A percentile compares a stretch with the other conserved stretches of the same genome.
Evolutionary conservation across 495 filamentous ascomycete genomes (phyloP).

Genomic region (Trichoderma orchidacearum): DNA sequence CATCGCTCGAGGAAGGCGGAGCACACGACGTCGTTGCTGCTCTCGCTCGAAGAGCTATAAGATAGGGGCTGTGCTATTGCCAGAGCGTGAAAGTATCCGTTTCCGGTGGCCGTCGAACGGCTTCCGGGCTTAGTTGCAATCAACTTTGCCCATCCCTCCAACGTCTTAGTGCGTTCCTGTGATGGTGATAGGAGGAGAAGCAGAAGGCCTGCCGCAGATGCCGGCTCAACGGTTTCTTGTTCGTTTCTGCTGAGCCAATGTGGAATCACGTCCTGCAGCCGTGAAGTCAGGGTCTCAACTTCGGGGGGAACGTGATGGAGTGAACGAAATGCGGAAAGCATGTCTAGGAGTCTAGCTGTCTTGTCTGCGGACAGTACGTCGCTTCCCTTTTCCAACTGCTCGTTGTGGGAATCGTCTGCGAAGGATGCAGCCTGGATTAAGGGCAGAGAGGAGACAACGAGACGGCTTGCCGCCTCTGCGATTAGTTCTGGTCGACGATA

Average conservation of each 20-base stretch:
- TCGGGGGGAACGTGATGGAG: slow-evolving; percentile 6
- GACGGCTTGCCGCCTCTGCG: slow-evolving; percentile 46
- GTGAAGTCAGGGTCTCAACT: slow-evolving; percentile 8
- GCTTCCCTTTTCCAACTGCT: slow-evolving; percentile 7
- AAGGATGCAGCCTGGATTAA: slow-evolving; percentile 16
- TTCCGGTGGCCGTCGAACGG: slow-evolving; percentile 12
- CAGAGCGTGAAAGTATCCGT: slow-evolving; percentile 31
- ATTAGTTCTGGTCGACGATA: slow-evolving; percentile 56
- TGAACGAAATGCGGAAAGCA: slow-evolving; percentile 5
- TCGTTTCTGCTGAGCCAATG: slow-evolving; percentile 28
- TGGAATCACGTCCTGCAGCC: slow-evolving; percentile 7
- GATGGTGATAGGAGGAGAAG: slow-evolving; percentile 20
- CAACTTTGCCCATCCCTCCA: slow-evolving; percentile 22
- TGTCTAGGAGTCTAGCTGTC: slow-evolving; percentile 5
- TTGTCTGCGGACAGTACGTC: slow-evolving; percentile 8
- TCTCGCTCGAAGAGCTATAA: background rate
- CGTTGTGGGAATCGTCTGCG: background rate
- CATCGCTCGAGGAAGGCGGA: slow-evolving; percentile 24
- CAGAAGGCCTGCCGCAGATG: slow-evolving; percentile 26
- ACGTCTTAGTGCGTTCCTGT: slow-evolving; percentile 14
- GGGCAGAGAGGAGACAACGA: slow-evolving; percentile 34
- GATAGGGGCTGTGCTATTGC: slow-evolving; percentile 19
- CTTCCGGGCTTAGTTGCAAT: slow-evolving; percentile 14
- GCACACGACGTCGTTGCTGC: slow-evolving; percentile 8
- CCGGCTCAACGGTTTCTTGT: slow-evolving; percentile 23